Base-by-base conservation (phyloP, 495 filamentous ascomycete genomes). In the Immersiella caudata region DNA sequence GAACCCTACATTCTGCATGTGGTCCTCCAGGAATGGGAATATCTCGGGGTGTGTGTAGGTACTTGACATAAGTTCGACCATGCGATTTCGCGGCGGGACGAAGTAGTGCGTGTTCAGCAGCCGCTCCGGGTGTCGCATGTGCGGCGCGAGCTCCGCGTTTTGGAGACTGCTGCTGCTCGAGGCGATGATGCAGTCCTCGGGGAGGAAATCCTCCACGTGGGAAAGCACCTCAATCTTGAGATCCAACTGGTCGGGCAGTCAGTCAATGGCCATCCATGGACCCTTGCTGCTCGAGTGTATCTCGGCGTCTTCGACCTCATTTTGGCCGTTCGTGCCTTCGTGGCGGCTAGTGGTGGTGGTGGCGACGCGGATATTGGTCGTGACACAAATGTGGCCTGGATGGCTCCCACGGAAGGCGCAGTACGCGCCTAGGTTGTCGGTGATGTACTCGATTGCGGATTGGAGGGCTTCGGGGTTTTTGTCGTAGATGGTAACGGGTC, bases 41-140 rank as follows among this genome's bases (percentile, higher is more conserved):
- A 88, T 74, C 1, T 70, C 74, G 1, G 62, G 63, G 50, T 77
- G 64, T 5, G 87, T 89, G 24, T 75, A 59, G 1, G 84, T 83
- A 68, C 71, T 71, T 0, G 86, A 84, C 86, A 89, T 88, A 57
- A 89, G 62, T 74, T 88, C 86, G 1, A 88, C 84, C 54, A 77
- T 79, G 6, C 69, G 68, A 62, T 81, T 81, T 33, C 72, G 71
- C 14, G 86, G 86, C 60, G 85, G 87, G 79, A 87, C 85, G 58
- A 79, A 78, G 72, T 83, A 88, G 73, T 87, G 85, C 60, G 82
- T 83, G 71, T 88, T 88, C 52, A 83, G 71, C 16, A 86, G 67
- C 0, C 80, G 77, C 11, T 69, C 69, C 49, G 79, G 69, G 67
- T 52, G 75, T 67, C 16, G 70, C 71, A 63, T 83, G 70, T 80